Evolutionary conservation across 306 rosid species (phyloP), one percentile per base, ranked within the genome.

Genomic region (Dryas octopetala): DNA sequence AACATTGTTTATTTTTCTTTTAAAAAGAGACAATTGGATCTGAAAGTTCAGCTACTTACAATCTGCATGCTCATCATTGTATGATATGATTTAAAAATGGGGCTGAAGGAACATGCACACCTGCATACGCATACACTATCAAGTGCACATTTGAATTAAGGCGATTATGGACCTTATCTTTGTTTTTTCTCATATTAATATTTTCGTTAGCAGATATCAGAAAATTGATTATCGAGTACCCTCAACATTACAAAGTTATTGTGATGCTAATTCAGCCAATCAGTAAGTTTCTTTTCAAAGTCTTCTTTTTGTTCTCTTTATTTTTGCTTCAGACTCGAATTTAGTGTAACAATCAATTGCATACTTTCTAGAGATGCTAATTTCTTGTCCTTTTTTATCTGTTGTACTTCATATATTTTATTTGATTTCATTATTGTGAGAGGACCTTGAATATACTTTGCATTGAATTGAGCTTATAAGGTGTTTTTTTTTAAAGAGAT

Each of bases 211-310:
- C 93, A 92, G 97, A 73, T 90, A 89, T 76, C 97, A 92, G 71
- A 85, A 93, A 88, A 79, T 92, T 57, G 99, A 92, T 84, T 90
- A 78, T 84, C 91, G 97, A 80, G 97, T 95, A 62, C 94, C 93
- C 71, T 74, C 52, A 62, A 88, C 91, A 19, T 84, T 95, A 50
- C 86, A 91, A 66, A 90, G 90, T 76, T 95, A 87, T 74, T 85
- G 91, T 77, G 91, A 88, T 84, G 75, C 91, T 74, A 68, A 83
- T 74, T 62, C 79, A 28, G 85, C 88, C 74, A 81, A 82, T 72
- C 84, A 82, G 98, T 91, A 86, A 87, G 91, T 86, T 75, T 70
- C 48, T 70, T 16, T 71, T 55, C 71, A 64, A 66, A 11, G 2
- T 66, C 52, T 53, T 72, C 62, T 32, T 68, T 68, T 44, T 46